Percentiles rank a stretch among this genome's conserved stretches.
Conservation (phyloP, 1,284 basidiomycete genomes). For the Papiliotrema flavescens region DNA sequence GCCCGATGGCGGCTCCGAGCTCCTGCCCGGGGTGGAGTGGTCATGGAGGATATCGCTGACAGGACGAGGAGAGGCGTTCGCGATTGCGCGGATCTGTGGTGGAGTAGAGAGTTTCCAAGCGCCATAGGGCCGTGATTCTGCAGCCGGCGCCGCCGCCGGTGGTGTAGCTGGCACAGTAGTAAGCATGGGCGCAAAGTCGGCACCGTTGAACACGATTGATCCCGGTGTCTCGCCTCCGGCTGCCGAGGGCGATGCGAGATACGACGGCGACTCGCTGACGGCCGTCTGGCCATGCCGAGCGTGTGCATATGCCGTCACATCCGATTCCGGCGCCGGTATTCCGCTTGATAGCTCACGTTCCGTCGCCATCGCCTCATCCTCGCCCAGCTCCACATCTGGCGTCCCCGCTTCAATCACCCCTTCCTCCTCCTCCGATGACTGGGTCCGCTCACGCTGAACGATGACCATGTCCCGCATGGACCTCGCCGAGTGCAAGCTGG, state of each 20-base stretch:
- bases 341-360: background rate
- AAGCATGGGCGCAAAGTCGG: constrained; percentile 11
- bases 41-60: too few relatives aligned
- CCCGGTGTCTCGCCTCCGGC: constrained; percentile 8
- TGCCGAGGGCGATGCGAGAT: constrained; percentile 6
- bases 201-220: constrained; percentile 20
- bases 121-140: background rate
- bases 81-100: background rate
- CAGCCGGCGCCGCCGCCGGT: too few relatives aligned
- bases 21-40: background rate
- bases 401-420: constrained; percentile 1
- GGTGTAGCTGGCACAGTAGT: background rate
- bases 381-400: background rate
- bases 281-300: background rate
- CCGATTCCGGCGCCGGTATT: too few relatives aligned
- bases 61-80: background rate
- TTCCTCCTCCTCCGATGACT: background rate
- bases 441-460: constrained; percentile 27
- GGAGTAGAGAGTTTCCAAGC: too few relatives aligned
- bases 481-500: constrained; percentile 23
- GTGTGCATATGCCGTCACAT: background rate
- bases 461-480: constrained; percentile 41
- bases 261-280: background rate
- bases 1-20: background rate
- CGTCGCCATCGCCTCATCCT: background rate